A percentile compares a stretch with the other conserved stretches of the same genome.
phyloP scores from a whole-genome alignment of 352 stramenopile species.

The Globisporangium abappressorium region DNA sequence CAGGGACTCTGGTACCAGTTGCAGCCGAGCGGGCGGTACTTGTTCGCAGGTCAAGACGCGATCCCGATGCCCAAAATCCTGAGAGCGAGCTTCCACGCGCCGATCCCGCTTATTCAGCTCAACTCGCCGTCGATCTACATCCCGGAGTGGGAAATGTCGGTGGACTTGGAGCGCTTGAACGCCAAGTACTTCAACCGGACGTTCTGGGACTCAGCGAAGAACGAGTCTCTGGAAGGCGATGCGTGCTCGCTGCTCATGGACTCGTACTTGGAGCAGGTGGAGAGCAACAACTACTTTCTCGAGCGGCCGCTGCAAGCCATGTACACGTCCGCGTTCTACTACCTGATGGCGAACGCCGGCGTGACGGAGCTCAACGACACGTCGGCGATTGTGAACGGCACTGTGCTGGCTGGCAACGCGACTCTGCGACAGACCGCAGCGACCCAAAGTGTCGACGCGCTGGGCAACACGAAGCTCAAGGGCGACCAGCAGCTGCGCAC shows the following conservation, averaged over 20 bases:
- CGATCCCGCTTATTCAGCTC: neutral
- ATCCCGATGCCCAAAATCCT: neutral
- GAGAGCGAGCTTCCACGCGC: neutral
- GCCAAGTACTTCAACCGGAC: neutral
- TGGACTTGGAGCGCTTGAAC: neutral
- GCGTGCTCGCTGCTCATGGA: neutral
- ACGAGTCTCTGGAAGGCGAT: neutral
- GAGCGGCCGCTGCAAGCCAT: neutral
- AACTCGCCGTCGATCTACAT: neutral
- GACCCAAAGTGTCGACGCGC: neutral
- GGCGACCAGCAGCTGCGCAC: neutral
- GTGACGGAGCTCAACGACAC: neutral
- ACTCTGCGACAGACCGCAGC: neutral
- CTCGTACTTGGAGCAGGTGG: neutral
- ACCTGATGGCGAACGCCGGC: neutral
- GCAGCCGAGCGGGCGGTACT: neutral
- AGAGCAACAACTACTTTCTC: neutral
- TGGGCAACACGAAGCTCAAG: neutral
- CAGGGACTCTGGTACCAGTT: neutral
- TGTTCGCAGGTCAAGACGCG: neutral
- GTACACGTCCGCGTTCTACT: neutral
- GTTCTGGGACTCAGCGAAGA: neutral
- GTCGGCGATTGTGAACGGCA: neutral
- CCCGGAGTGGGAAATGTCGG: neutral
- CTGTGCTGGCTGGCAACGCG: neutral